phyloP scores from a whole-genome alignment of 2,329 filamentous ascomycete genomes.

The Furcasterigmium furcatum region DNA sequence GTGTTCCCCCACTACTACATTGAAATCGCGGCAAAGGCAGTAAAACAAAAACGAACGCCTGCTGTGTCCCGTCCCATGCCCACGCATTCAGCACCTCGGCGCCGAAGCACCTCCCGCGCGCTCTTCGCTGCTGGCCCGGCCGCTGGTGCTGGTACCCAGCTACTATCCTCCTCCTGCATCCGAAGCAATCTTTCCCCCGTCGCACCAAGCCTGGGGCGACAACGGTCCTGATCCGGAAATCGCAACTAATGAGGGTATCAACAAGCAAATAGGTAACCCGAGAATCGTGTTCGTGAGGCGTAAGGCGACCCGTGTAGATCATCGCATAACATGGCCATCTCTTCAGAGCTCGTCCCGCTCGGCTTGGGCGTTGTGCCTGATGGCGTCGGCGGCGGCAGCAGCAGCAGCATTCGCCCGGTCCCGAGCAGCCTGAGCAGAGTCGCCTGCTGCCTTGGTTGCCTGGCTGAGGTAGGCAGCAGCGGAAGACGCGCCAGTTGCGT shows the following conservation, averaged over 20 bases:
- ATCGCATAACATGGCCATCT: not conserved
- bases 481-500: constrained; percentile 62
- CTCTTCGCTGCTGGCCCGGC: too few relatives aligned
- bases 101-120: too few relatives aligned
- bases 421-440: not conserved
- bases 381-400: constrained; percentile 1
- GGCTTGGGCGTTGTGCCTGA: not conserved
- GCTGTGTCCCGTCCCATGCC: not conserved
- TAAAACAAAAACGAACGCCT: not conserved
- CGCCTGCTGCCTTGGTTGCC: constrained; percentile 19
- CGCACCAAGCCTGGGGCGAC: too few relatives aligned
- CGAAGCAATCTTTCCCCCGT: too few relatives aligned
- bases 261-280: constrained; percentile 5
- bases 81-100: too few relatives aligned
- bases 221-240: not conserved
- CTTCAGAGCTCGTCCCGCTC: constrained; percentile 1
- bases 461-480: constrained; percentile 39
- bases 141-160: not conserved
- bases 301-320: not conserved
- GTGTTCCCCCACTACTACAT: not conserved
- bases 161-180: not conserved
- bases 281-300: not conserved
- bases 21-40: not conserved
- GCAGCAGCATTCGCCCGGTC: not conserved
- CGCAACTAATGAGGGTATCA: constrained; percentile 9